Evolutionary conservation across 2,329 filamentous ascomycete genomes (phyloP).

Genomic region (Fusarium clavum): DNA sequence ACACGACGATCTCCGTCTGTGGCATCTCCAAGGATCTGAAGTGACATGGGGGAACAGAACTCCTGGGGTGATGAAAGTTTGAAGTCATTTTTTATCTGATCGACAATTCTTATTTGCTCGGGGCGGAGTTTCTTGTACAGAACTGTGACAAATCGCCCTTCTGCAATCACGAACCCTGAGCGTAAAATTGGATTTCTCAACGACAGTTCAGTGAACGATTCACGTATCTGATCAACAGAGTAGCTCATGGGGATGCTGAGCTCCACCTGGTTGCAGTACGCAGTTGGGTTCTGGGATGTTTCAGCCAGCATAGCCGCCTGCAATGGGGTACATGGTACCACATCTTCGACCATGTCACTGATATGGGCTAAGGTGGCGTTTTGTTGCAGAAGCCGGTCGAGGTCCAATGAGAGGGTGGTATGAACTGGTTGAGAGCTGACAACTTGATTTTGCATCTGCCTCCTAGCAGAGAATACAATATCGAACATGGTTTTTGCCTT

Average conservation of each 20-base stretch:
- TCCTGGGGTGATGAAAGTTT: constrained; percentile 52
- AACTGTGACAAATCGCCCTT: constrained; percentile 57
- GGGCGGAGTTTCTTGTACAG: constrained; percentile 67
- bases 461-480: constrained; percentile 37
- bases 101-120: constrained; percentile 56
- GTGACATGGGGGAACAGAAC: constrained; percentile 67
- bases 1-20: constrained; percentile 43
- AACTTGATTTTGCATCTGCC: not conserved
- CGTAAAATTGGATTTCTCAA: constrained; percentile 74
- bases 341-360: constrained; percentile 50
- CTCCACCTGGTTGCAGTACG: constrained; percentile 84
- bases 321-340: constrained; percentile 76
- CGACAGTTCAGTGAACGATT: constrained; percentile 63
- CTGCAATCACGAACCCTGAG: constrained; percentile 74
- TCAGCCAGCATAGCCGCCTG: constrained; percentile 86
- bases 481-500: constrained; percentile 60
- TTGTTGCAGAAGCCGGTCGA: constrained; percentile 32
- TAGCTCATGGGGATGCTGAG: constrained; percentile 63
- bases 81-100: constrained; percentile 55
- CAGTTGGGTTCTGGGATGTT: constrained; percentile 66
- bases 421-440: not conserved
- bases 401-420: constrained; percentile 30
- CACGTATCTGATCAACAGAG: constrained; percentile 54
- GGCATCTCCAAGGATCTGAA: constrained; percentile 62
- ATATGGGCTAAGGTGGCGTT: constrained; percentile 32